phyloP scores from a whole-genome alignment of 352 stramenopile species.

The Globisporangium recalcitrans region DNA sequence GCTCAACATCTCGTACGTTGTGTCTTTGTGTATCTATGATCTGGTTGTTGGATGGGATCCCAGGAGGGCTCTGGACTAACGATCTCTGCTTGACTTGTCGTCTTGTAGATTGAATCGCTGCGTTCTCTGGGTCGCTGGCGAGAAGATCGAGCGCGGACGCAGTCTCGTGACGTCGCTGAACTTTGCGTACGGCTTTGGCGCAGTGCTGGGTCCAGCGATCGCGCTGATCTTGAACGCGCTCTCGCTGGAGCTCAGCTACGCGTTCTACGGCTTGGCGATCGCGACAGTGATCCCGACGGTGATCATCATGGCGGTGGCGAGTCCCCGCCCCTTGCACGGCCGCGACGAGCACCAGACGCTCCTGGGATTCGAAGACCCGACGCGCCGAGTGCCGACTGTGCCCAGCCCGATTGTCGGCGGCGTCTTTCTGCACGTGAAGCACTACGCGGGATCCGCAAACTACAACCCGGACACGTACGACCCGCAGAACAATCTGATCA shows the following conservation, averaged over 20 bases:
- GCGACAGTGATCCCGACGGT: conserved; percentile 36
- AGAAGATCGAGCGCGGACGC: conserved; percentile 62
- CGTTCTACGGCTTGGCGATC: conserved; percentile 52
- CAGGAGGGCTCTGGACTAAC: neutral
- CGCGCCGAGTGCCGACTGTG: conserved; percentile 66
- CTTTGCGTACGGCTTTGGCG: conserved; percentile 58
- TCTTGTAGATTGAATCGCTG: conserved; percentile 52
- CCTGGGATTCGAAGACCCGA: conserved; percentile 65
- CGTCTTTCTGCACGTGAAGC: conserved; percentile 78
- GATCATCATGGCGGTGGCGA: conserved; percentile 37
- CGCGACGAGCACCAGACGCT: conserved; percentile 61
- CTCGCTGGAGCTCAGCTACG: conserved; percentile 43
- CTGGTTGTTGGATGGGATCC: neutral
- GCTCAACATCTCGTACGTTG: conserved; percentile 68
- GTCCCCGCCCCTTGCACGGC: conserved; percentile 36
- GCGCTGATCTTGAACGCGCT: conserved; percentile 47
- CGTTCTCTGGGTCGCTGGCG: conserved; percentile 59
- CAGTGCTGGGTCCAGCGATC: conserved; percentile 45
- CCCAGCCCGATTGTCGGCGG: conserved; percentile 74
- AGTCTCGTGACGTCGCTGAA: conserved; percentile 74
- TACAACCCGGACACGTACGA: conserved; percentile 82
- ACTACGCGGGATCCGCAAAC: conserved; percentile 64
- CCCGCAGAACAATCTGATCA: conserved; percentile 79
- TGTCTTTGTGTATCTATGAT: neutral
- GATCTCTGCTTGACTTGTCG: neutral